These are phyloP conservation scores for Diaporthe citrichinensis DNA, from an alignment of 2,329 filamentous ascomycete genomes.

Conservation along the genomic window DNA sequence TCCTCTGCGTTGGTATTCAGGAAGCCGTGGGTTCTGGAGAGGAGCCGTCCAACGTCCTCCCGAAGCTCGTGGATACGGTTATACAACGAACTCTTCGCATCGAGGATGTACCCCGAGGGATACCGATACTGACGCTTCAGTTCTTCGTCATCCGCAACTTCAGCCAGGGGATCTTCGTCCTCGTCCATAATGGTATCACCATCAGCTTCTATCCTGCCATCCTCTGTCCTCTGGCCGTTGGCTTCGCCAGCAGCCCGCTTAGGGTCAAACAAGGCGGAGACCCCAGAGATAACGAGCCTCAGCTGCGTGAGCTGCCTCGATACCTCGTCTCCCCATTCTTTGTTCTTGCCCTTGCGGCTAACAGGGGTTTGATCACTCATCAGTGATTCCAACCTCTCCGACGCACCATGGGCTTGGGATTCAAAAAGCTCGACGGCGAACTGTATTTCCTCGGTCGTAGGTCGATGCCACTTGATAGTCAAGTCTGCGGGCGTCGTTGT, in stretches of 20 bases:
- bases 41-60: conserved; percentile 81
- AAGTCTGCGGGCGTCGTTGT: conserved; percentile 81
- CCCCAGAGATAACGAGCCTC: conserved; percentile 89
- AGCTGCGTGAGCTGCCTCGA: conserved; percentile 90
- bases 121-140: conserved; percentile 90
- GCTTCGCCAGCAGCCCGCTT: conserved; percentile 73
- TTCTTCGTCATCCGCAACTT: conserved; percentile 83
- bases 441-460: conserved; percentile 82
- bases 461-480: conserved; percentile 88
- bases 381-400: conserved; percentile 81
- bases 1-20: conserved; percentile 89
- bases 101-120: conserved; percentile 86
- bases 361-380: conserved; percentile 86
- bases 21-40: conserved; percentile 89
- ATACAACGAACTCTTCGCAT: conserved; percentile 75
- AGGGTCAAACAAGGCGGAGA: conserved; percentile 90
- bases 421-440: conserved; percentile 94
- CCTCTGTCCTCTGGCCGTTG: conserved; percentile 60
- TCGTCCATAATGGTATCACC: conserved; percentile 61
- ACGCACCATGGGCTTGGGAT: conserved; percentile 82
- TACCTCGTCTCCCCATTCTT: conserved; percentile 98
- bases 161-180: conserved; percentile 68
- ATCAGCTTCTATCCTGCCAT: conserved; percentile 68
- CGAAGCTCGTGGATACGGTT: conserved; percentile 84
- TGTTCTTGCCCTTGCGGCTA: conserved; percentile 93